Base-by-base conservation (phyloP, 768 basidiomycete genomes). In the Suillus americanus region DNA sequence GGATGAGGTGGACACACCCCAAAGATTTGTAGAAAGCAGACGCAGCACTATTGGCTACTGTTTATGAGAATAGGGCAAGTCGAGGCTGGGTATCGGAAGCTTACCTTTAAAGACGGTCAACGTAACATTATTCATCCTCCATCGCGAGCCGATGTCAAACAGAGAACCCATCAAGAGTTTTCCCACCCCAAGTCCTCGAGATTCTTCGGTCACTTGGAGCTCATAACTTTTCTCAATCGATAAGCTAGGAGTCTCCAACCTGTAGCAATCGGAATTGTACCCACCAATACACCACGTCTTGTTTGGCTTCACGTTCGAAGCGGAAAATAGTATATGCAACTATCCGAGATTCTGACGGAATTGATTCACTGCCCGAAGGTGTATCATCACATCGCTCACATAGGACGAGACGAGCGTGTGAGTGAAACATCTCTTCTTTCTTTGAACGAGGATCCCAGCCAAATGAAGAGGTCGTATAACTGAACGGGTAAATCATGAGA, bases 31-130 rank as follows among this genome's bases (percentile, higher is more conserved):
- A 92, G 67, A 92, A 89, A 20, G 68, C 64, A 33, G 77, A 62
- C 0, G 86, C 86, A 5, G 67, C 65, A 7, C 65, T 48, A 67
- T 89, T 89, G 1, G 70, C 86, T 88, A 66, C 37, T 59, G 18
- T 59, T 28, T 59, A 18, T 59, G 10, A 59, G 57, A 25, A 41
- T 41, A 28, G 18, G 38, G 60, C 16, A 65, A 64, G 13, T 43
- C 48, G 14, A 33, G 30, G 20, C n/a, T 23, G 9, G 5, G 25
- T 18, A 54, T 12, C 28, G 61, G 67, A 38, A 14, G 64, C 75
- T n/a, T 40, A 92, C 92, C 80, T 82, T 86, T 88, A 68, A 94
- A 82, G 1, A 87, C 90, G 0, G 93, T 95, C 18, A 95, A 82
- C 81, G 89, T 84, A 33, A 91, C 74, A 71, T 89, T 92, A 45